These are phyloP conservation scores for Paracoccidioides brasiliensis DNA, from an alignment of 2,329 filamentous ascomycete genomes.

Conservation along the genomic window DNA sequence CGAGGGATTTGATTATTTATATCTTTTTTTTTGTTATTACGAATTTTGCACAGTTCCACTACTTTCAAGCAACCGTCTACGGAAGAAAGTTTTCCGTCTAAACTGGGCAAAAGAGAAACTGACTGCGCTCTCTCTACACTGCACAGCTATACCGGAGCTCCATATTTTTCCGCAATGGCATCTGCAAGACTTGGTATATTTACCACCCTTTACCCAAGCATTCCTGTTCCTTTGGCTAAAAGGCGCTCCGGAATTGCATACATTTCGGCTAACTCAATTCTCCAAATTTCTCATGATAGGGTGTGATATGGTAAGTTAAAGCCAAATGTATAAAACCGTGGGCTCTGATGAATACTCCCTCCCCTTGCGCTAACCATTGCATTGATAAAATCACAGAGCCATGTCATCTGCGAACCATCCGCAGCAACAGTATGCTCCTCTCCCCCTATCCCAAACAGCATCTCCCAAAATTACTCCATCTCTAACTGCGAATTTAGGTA, in stretches of 20 bases:
- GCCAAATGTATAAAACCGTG: background rate
- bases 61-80: background rate
- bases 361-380: background rate
- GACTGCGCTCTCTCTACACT: background rate
- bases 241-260: background rate
- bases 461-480: background rate
- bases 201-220: background rate
- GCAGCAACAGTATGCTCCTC: conserved; percentile 45
- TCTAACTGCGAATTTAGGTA: conserved; percentile 36
- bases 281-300: conserved; percentile 15
- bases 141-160: conserved; percentile 73
- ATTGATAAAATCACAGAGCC: conserved; percentile 37
- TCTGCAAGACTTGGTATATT: conserved; percentile 64
- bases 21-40: too few species aligned
- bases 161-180: conserved; percentile 96
- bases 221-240: background rate
- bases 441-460: background rate
- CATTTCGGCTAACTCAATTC: background rate
- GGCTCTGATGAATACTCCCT: background rate
- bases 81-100: background rate
- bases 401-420: conserved; percentile 87
- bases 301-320: conserved; percentile 61
- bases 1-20: too few species aligned
- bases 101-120: background rate
- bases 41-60: background rate